These are phyloP conservation scores for Sporisorium scitamineum DNA, from an alignment of 1,284 basidiomycete species.

Conservation along the genomic window DNA sequence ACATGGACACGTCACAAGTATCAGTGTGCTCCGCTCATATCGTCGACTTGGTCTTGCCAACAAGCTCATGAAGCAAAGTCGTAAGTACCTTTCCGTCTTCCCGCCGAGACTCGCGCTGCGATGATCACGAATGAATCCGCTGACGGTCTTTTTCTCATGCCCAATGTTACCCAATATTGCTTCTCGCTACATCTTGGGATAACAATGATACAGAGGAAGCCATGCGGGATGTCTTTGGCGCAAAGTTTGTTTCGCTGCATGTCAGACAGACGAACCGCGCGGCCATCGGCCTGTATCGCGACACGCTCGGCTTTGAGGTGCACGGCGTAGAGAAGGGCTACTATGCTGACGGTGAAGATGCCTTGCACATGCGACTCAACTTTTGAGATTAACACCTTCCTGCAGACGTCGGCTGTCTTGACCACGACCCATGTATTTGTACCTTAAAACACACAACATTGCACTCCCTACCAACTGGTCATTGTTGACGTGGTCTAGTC, in stretches of 20 bases:
- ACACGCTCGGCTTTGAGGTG: conserved; percentile 67
- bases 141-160: not conserved
- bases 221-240: conserved; percentile 67
- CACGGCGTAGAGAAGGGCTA: conserved; percentile 66
- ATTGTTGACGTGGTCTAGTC: not conserved
- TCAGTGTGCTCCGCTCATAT: conserved; percentile 66
- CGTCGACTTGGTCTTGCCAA: conserved; percentile 66
- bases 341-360: conserved; percentile 69
- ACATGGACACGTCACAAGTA: conserved; percentile 68
- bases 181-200: not conserved
- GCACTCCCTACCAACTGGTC: not conserved
- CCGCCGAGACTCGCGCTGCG: too few relatives aligned
- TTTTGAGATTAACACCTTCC: conserved; percentile 39
- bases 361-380: conserved; percentile 64
- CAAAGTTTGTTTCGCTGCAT: conserved; percentile 66
- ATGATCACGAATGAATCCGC: not conserved
- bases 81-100: conserved; percentile 44
- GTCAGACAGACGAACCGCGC: conserved; percentile 68
- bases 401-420: not conserved
- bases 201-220: conserved; percentile 55
- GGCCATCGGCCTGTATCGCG: conserved; percentile 66
- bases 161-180: not conserved
- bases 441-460: conserved; percentile 9
- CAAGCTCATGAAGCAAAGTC: conserved; percentile 68
- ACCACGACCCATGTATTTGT: conserved; percentile 16